A percentile compares a stretch with the other conserved stretches of the same genome.
Evolutionary conservation across 305 asterid genomes (phyloP).

Genomic region (Rubia balearica): DNA sequence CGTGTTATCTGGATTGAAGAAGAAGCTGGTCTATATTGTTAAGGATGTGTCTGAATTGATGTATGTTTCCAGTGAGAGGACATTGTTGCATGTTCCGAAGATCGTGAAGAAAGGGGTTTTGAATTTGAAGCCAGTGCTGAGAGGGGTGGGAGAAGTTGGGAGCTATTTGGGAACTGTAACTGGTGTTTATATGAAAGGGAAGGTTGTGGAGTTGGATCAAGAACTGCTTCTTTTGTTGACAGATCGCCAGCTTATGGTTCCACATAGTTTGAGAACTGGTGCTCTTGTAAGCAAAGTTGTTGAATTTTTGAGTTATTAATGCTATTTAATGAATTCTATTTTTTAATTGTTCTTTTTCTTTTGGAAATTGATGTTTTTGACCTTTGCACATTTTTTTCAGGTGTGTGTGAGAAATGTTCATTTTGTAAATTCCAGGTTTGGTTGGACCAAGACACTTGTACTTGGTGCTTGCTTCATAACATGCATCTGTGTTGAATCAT

Average conservation of each 20-base stretch:
- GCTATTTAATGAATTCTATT: background rate
- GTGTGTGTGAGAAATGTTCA: constrained; percentile 71
- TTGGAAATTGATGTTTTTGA: constrained; percentile 14
- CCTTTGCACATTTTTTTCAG: constrained; percentile 32
- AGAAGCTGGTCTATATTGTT: constrained; percentile 47
- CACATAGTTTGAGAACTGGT: constrained; percentile 82
- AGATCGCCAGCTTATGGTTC: constrained; percentile 49
- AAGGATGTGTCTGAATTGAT: constrained; percentile 59
- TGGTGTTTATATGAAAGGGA: constrained; percentile 68
- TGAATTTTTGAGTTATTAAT: background rate
- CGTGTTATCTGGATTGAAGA: constrained; percentile 50
- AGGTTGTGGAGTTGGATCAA: constrained; percentile 80
- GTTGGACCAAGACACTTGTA: constrained; percentile 65
- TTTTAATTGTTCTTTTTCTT: background rate
- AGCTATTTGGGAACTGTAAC: constrained; percentile 66
- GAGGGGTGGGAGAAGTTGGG: constrained; percentile 52
- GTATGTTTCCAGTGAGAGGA: constrained; percentile 51
- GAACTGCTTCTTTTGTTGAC: constrained; percentile 62
- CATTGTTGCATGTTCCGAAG: constrained; percentile 43
- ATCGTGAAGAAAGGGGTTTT: constrained; percentile 22
- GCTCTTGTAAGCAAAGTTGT: constrained; percentile 51
- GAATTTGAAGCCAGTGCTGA: constrained; percentile 16
- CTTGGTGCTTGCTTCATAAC: constrained; percentile 83
- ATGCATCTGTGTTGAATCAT: constrained; percentile 58
- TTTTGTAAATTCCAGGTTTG: constrained; percentile 62